Evolutionary conservation across 305 asterid species (phyloP), one percentile per base, ranked within the genome.

Genomic region (Fraxinus albicans): DNA sequence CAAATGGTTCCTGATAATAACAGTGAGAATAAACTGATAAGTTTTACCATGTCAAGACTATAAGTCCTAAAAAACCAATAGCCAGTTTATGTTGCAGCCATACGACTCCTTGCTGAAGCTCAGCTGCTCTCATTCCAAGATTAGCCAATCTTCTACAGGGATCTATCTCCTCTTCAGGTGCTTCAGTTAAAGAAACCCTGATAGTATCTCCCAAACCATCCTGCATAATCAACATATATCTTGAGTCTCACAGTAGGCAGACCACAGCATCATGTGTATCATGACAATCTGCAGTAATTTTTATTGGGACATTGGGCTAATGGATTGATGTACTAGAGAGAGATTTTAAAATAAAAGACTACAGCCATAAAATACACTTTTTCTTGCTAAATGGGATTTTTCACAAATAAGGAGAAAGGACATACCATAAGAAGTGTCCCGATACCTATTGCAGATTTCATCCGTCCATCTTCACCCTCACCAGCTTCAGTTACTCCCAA

Each of bases 401-500:
- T 83, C 77, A 33, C 12, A 35, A 83, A 75, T 13, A 82, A 12
- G 79, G 76, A 23, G 38, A 31, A 76, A 75, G 83, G 82, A 73
- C 80, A 74, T 89, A 92, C 98, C 92, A 86, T 90, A 53, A 86
- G 92, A 85, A 93, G 97, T 79, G 99, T 95, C 83, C 99, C 99
- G 23, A 97, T 97, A 65, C 99, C 99, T 75, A 95, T 97, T 13
- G 99, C 99, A 84, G 99, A 95, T 91, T 97, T 97, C 99, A 97
- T 97, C 79, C 99, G 90, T 80, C 99, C 99, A 88, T 97, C 99
- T 89, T 97, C 99, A 82, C 99, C 99, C 88, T 95, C 99, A 83
- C 99, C 99, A 77, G 99, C 99, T 92, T 97, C 99, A 77, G 99
- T 97, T 53, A 97, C 99, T 83, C 99, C 99, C 84, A 97, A 86